Evolutionary conservation across 495 filamentous ascomycete species (phyloP).

Genomic region (Cairneyella variabilis): DNA sequence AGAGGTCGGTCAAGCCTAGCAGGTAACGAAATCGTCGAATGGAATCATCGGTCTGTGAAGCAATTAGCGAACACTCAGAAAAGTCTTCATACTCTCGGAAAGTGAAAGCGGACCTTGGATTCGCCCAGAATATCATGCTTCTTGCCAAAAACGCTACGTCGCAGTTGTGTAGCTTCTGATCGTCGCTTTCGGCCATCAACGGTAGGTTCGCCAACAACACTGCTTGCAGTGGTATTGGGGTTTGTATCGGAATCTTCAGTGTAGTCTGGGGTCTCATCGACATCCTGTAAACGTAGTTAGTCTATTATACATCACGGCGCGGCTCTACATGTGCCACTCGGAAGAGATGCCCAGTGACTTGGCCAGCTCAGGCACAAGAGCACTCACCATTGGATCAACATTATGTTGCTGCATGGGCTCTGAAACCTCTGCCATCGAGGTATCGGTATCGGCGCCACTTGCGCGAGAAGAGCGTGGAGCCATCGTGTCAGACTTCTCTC

Average conservation of each 20-base stretch:
- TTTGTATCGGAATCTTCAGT: conserved; percentile 93
- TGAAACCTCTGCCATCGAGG: conserved; percentile 59
- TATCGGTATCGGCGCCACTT: conserved; percentile 45
- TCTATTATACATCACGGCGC: conserved; percentile 13
- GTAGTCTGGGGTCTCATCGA: conserved; percentile 79
- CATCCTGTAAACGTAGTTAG: conserved; percentile 45
- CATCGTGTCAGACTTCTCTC: conserved; percentile 41
- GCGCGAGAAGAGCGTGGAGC: conserved; percentile 46
- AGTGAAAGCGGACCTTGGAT: conserved; percentile 64
- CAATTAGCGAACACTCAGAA: conserved; percentile 6
- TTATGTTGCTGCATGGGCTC: conserved; percentile 35
- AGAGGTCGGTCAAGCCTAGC: conserved; percentile 91
- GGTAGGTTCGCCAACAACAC: conserved; percentile 67
- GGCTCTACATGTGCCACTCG: too few relatives aligned
- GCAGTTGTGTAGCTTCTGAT: conserved; percentile 78
- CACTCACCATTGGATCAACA: conserved; percentile 45
- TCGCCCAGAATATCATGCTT: conserved; percentile 88
- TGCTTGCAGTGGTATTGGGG: conserved; percentile 87
- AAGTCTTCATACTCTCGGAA: background rate
- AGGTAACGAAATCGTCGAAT: conserved; percentile 94
- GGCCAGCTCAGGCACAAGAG: background rate
- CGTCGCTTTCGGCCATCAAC: conserved; percentile 80
- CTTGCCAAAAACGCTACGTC: conserved; percentile 87
- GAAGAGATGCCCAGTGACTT: too few relatives aligned
- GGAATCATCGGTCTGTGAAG: conserved; percentile 81